phyloP scores from a whole-genome alignment of 2,329 filamentous ascomycete species.

The Claviceps quebecensis region DNA sequence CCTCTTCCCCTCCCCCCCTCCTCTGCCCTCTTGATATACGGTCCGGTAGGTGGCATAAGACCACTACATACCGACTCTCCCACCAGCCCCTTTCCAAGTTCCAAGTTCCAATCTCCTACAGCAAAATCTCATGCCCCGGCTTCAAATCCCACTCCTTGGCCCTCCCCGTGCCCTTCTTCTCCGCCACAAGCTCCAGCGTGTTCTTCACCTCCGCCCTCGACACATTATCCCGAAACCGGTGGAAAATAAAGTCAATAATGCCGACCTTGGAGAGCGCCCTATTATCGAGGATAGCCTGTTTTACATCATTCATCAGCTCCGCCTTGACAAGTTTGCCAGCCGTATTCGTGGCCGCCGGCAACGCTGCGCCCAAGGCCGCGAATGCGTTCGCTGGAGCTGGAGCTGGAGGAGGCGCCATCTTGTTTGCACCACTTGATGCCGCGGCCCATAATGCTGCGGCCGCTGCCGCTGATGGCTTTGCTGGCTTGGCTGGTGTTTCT shows the following conservation, averaged over 20 bases:
- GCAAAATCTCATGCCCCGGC: slow-evolving; percentile 22
- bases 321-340: slow-evolving; percentile 21
- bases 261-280: slow-evolving; percentile 26
- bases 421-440: slow-evolving; percentile 8
- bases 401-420: slow-evolving; percentile 21
- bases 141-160: slow-evolving; percentile 26
- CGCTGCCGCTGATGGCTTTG: slow-evolving; percentile 1
- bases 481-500: slow-evolving; percentile 19
- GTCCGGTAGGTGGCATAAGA: no score
- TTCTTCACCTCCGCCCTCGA: slow-evolving; percentile 28
- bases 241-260: slow-evolving; percentile 26
- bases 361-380: slow-evolving; percentile 16
- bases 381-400: slow-evolving; percentile 20
- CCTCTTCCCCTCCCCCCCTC: no score
- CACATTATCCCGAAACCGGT: slow-evolving; percentile 23
- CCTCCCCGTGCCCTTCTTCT: slow-evolving; percentile 23
- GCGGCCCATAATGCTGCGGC: slow-evolving; percentile 7
- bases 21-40: no score
- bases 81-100: neutral
- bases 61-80: neutral
- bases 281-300: slow-evolving; percentile 27
- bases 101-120: no score
- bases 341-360: slow-evolving; percentile 1
- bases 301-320: slow-evolving; percentile 27
- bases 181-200: slow-evolving; percentile 25